Conservation (phyloP, 2,329 filamentous ascomycete species). For the Pyrenophora graminea region DNA sequence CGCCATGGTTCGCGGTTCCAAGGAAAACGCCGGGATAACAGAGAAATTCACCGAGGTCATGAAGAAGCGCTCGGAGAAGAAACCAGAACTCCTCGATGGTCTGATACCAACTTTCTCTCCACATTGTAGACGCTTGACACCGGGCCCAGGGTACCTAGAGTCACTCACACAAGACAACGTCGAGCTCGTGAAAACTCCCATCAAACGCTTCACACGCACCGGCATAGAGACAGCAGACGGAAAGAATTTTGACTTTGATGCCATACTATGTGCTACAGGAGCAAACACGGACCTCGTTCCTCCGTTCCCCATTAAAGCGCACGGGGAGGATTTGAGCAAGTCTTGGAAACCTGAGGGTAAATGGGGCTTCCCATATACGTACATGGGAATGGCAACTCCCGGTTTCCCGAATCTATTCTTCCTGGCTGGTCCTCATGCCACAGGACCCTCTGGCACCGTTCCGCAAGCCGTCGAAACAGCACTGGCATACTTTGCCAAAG, state of each 20-base stretch:
- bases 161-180: slow-evolving; percentile 49
- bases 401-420: slow-evolving; percentile 71
- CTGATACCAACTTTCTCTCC: slow-evolving; percentile 48
- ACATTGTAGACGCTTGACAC: slow-evolving; percentile 41
- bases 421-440: slow-evolving; percentile 56
- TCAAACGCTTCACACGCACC: slow-evolving; percentile 44
- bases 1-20: slow-evolving; percentile 45
- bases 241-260: slow-evolving; percentile 45
- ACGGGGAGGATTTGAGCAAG: slow-evolving; percentile 58
- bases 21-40: slow-evolving; percentile 39
- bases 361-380: slow-evolving; percentile 69
- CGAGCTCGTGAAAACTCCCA: slow-evolving; percentile 47
- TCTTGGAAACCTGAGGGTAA: slow-evolving; percentile 62
- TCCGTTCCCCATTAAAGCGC: slow-evolving; percentile 63
- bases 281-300: slow-evolving; percentile 59
- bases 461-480: slow-evolving; percentile 70
- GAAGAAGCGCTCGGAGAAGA: slow-evolving; percentile 46
- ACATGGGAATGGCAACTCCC: slow-evolving; percentile 66
- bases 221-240: slow-evolving; percentile 49
- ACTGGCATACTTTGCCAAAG: slow-evolving; percentile 66
- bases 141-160: slow-evolving; percentile 47
- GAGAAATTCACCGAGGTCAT: slow-evolving; percentile 41
- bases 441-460: slow-evolving; percentile 63
- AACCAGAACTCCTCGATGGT: slow-evolving; percentile 49
- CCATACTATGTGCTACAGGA: slow-evolving; percentile 67